Percentiles rank a stretch among this genome's conserved stretches.
These are phyloP conservation scores for Podaxis sp. DNA, from an alignment of 768 basidiomycete genomes.

Conservation along the genomic window DNA sequence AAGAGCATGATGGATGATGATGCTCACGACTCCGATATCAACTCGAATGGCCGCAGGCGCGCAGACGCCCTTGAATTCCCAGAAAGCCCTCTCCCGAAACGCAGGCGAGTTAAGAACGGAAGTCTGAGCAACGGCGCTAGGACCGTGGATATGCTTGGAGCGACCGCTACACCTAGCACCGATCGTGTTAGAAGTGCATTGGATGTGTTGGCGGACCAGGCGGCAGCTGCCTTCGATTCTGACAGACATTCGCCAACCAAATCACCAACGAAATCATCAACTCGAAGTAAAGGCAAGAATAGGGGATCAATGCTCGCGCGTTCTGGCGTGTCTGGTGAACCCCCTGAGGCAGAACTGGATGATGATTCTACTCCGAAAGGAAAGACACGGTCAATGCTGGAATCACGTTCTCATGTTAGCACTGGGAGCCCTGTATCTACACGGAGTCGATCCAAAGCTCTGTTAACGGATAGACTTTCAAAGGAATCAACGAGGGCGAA, in stretches of 20 bases:
- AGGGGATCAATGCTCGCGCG: not conserved
- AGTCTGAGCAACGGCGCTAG: constrained; percentile 5
- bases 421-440: constrained; percentile 7
- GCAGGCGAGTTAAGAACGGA: constrained; percentile 23
- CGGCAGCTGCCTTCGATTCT: constrained; percentile 46
- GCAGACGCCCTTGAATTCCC: constrained; percentile 23
- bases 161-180: not conserved
- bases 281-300: constrained; percentile 6
- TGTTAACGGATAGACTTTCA: not conserved
- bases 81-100: constrained; percentile 31
- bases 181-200: constrained; percentile 48
- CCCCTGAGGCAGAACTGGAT: not conserved
- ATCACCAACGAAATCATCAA: not conserved
- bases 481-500: constrained; percentile 8
- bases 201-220: constrained; percentile 73
- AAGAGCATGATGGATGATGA: constrained; percentile 46
- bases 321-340: not conserved
- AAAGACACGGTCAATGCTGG: not conserved
- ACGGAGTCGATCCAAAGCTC: constrained; percentile 3
- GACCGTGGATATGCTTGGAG: constrained; percentile 5
- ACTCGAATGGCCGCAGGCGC: constrained; percentile 14
- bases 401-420: not conserved
- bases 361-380: not conserved
- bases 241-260: constrained; percentile 20
- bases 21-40: constrained; percentile 20